Evolutionary conservation across 169 alveolate species (phyloP).

Genomic region (Neospora caninum): DNA sequence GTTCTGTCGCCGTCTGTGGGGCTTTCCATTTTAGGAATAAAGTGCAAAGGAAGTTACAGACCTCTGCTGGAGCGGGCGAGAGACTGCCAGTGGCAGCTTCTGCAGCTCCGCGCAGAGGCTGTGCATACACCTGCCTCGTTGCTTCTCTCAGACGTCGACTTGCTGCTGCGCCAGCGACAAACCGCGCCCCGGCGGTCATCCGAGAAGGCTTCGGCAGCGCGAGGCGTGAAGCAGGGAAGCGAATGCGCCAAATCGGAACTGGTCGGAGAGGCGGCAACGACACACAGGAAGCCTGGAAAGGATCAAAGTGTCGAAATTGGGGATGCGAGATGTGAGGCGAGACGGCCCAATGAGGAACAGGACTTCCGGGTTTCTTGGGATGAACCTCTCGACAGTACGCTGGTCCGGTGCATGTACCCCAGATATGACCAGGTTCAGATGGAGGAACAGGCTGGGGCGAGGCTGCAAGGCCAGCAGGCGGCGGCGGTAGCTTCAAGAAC

Average conservation of each 20-base stretch:
- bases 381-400: conserved; percentile 17
- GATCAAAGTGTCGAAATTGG: background rate
- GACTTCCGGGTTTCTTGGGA: conserved; percentile 25
- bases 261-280: background rate
- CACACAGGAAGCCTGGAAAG: background rate
- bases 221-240: background rate
- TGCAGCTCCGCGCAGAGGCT: background rate
- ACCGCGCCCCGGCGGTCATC: background rate
- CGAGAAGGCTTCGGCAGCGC: background rate
- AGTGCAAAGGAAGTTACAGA: conserved; percentile 18
- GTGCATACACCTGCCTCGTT: background rate
- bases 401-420: background rate
- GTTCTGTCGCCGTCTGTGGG: background rate
- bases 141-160: conserved; percentile 39
- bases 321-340: too few species aligned
- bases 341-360: background rate
- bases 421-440: background rate
- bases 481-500: background rate
- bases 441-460: too few species aligned
- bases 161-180: background rate
- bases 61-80: conserved; percentile 27
- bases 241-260: background rate
- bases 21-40: background rate
- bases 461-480: background rate
- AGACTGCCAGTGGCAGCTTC: conserved; percentile 43